Evolutionary conservation across 768 basidiomycete species (phyloP).

Genomic region (Suillus lakei): DNA sequence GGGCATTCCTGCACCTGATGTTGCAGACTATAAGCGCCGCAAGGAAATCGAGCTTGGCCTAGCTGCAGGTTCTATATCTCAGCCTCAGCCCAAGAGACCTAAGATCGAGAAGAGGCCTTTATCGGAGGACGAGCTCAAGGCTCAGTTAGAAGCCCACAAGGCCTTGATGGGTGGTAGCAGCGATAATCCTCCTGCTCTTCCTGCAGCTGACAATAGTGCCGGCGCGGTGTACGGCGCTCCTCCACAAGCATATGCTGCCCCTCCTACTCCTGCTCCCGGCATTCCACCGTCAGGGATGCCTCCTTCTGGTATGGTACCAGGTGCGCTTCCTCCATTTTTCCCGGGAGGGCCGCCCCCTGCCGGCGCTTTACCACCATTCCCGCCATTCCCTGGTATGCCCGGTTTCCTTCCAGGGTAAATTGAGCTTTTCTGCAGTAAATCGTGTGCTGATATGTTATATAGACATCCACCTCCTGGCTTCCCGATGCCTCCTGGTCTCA

Average conservation of each 20-base stretch:
- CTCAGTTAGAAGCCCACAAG: slow-evolving; percentile 88
- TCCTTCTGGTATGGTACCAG: slow-evolving; percentile 46
- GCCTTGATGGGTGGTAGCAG: slow-evolving; percentile 81
- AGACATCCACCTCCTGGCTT: slow-evolving; percentile 62
- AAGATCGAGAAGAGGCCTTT: slow-evolving; percentile 79
- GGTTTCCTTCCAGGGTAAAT: slow-evolving; percentile 65
- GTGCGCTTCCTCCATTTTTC: slow-evolving; percentile 47
- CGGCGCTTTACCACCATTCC: slow-evolving; percentile 45
- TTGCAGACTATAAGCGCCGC: slow-evolving; percentile 94
- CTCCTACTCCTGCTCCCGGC: slow-evolving; percentile 39
- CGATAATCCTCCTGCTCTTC: slow-evolving; percentile 37
- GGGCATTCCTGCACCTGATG: slow-evolving; percentile 92
- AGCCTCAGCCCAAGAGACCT: slow-evolving; percentile 80
- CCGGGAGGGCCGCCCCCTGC: slow-evolving; percentile 43
- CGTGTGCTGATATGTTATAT: slow-evolving; percentile 17
- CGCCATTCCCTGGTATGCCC: slow-evolving; percentile 48
- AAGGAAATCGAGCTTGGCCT: slow-evolving; percentile 95
- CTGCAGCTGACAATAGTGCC: slow-evolving; percentile 46
- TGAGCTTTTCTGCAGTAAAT: slow-evolving; percentile 16
- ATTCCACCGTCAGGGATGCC: slow-evolving; percentile 34
- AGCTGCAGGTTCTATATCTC: slow-evolving; percentile 78
- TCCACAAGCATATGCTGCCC: slow-evolving; percentile 67
- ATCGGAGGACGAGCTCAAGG: slow-evolving; percentile 81
- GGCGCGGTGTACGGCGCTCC: slow-evolving; percentile 75
- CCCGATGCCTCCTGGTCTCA: slow-evolving; percentile 47